Conservation (phyloP, 805 yeast genomes). For the Suhomyces faveliae region DNA sequence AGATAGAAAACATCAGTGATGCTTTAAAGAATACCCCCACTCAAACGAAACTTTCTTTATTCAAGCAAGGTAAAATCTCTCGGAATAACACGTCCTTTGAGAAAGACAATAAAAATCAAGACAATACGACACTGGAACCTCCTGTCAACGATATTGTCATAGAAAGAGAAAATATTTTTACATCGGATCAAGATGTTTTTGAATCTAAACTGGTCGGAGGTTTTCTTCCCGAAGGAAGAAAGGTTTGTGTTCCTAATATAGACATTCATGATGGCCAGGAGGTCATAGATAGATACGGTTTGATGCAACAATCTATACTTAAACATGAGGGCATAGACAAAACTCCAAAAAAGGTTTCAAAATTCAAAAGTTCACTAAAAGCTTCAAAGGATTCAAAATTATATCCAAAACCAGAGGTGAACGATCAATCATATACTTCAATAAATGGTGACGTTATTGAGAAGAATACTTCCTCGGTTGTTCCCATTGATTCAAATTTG, state of each 20-base stretch:
- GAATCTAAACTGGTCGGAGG: not conserved
- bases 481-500: not conserved
- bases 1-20: slow-evolving; percentile 56
- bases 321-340: slow-evolving; percentile 12
- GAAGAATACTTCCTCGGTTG: not conserved
- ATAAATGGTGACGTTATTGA: slow-evolving; percentile 7
- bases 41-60: slow-evolving; percentile 10
- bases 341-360: slow-evolving; percentile 4
- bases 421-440: not conserved
- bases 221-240: not conserved
- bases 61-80: slow-evolving; percentile 10
- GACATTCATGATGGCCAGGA: slow-evolving; percentile 1
- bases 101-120: not conserved
- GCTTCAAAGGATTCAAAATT: not conserved
- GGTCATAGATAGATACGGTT: slow-evolving; percentile 11
- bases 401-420: not conserved
- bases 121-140: not conserved
- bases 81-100: not conserved
- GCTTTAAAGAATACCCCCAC: slow-evolving; percentile 33
- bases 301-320: slow-evolving; percentile 14
- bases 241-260: not conserved
- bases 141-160: slow-evolving; percentile 13
- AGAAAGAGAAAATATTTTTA: slow-evolving; percentile 6
- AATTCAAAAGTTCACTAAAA: slow-evolving; percentile 3
- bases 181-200: not conserved